A percentile compares a stretch with the other conserved stretches of the same genome.
Evolutionary conservation across 768 basidiomycete genomes (phyloP).

Genomic region (Rhizopogon sp.): DNA sequence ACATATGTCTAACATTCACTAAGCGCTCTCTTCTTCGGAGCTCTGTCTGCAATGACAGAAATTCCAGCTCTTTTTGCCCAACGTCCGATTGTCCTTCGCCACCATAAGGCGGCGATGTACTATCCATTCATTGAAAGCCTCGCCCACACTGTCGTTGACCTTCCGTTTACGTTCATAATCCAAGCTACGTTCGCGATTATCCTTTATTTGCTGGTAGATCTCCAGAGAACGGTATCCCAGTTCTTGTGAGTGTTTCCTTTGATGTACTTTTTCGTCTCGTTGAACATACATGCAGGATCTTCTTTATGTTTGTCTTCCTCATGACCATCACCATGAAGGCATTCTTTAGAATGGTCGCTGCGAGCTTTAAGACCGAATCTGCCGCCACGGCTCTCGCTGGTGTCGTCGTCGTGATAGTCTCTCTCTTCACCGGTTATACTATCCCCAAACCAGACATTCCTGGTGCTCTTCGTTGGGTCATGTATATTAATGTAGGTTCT

Average conservation of each 20-base stretch:
- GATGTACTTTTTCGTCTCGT: slow-evolving; percentile 4
- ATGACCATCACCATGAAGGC: slow-evolving; percentile 74
- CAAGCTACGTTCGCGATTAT: slow-evolving; percentile 59
- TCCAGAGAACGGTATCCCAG: slow-evolving; percentile 51
- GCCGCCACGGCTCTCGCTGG: slow-evolving; percentile 60
- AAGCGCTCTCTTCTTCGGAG: slow-evolving; percentile 56
- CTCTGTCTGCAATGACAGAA: slow-evolving; percentile 55
- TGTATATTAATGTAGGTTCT: slow-evolving; percentile 49
- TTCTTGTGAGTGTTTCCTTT: slow-evolving; percentile 52
- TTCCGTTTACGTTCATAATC: slow-evolving; percentile 61
- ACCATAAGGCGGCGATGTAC: slow-evolving; percentile 43
- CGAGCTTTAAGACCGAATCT: slow-evolving; percentile 52
- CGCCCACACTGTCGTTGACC: slow-evolving; percentile 62
- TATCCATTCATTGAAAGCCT: slow-evolving; percentile 46
- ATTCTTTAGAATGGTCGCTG: slow-evolving; percentile 73
- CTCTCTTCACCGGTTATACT: slow-evolving; percentile 54
- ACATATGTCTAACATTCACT: neutral
- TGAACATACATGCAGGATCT: slow-evolving; percentile 42
- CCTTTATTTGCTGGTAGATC: slow-evolving; percentile 62
- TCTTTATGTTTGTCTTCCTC: slow-evolving; percentile 60
- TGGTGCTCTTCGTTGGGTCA: slow-evolving; percentile 64
- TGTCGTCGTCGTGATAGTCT: slow-evolving; percentile 44
- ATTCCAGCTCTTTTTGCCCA: slow-evolving; percentile 45
- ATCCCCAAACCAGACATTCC: slow-evolving; percentile 63
- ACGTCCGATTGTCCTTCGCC: slow-evolving; percentile 40